Conservation (phyloP, 805 yeast species). For the Lipomyces japonicus region DNA sequence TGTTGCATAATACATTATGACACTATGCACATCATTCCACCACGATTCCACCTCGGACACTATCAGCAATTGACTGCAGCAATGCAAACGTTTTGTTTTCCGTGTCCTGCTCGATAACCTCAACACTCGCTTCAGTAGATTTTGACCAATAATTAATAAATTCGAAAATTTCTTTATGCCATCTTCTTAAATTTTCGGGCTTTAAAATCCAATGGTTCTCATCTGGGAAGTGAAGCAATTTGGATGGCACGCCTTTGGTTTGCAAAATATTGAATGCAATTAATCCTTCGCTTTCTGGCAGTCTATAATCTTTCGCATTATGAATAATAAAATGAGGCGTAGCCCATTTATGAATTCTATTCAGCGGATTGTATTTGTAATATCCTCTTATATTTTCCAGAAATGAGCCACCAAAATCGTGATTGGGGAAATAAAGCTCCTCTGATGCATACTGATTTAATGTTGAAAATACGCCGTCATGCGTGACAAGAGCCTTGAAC, state of each 20-base stretch:
- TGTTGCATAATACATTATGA: no score
- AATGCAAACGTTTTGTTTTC: background rate
- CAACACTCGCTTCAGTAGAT: background rate
- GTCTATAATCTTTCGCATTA: slow-evolving; percentile 30
- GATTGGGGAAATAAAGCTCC: slow-evolving; percentile 31
- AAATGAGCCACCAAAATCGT: slow-evolving; percentile 32
- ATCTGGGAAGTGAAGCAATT: slow-evolving; percentile 30
- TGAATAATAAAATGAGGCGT: slow-evolving; percentile 33
- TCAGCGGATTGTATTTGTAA: slow-evolving; percentile 30
- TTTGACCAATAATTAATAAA: slow-evolving; percentile 21
- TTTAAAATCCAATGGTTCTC: slow-evolving; percentile 34
- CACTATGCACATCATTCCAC: no score
- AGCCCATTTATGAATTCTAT: slow-evolving; percentile 29
- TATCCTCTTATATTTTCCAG: slow-evolving; percentile 27
- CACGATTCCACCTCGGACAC: slow-evolving; percentile 9
- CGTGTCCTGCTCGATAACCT: background rate
- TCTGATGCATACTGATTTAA: slow-evolving; percentile 29
- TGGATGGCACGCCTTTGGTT: slow-evolving; percentile 28
- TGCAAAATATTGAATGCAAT: slow-evolving; percentile 32
- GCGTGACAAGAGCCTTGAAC: slow-evolving; percentile 32
- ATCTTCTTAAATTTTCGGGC: slow-evolving; percentile 31
- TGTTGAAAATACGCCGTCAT: slow-evolving; percentile 32
- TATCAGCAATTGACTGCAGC: slow-evolving; percentile 8
- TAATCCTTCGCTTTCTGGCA: slow-evolving; percentile 32
- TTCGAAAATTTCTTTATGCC: slow-evolving; percentile 32